Conservation (phyloP, 768 basidiomycete genomes). For the Suillus tomentosus region DNA sequence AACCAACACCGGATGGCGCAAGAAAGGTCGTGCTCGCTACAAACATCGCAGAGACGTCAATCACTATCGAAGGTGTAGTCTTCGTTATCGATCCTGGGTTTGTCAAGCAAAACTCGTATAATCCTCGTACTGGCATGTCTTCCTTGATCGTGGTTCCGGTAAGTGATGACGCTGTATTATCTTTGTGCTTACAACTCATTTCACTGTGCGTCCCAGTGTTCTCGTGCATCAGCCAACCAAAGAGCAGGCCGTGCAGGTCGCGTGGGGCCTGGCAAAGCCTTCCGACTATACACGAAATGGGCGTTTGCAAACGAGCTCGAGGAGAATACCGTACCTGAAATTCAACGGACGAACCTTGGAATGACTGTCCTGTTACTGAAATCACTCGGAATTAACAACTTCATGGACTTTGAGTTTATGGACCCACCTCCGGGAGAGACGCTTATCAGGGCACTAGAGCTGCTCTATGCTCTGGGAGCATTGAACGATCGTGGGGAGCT, state of each 20-base stretch:
- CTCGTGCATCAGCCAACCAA: slow-evolving; percentile 96
- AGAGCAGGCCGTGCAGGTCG: slow-evolving; percentile 96
- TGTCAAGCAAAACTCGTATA: slow-evolving; percentile 99
- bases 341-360: slow-evolving; percentile 96
- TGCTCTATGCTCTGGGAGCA: slow-evolving; percentile 94
- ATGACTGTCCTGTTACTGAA: slow-evolving; percentile 95
- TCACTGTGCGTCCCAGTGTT: slow-evolving; percentile 58
- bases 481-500: slow-evolving; percentile 95
- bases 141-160: slow-evolving; percentile 95
- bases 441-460: slow-evolving; percentile 89
- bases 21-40: slow-evolving; percentile 98
- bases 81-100: slow-evolving; percentile 99
- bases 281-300: slow-evolving; percentile 99
- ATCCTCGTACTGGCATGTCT: slow-evolving; percentile 98
- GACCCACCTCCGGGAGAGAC: slow-evolving; percentile 98
- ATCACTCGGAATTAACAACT: slow-evolving; percentile 96
- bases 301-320: slow-evolving; percentile 95
- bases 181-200: slow-evolving; percentile 6
- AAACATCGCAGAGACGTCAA: slow-evolving; percentile 99
- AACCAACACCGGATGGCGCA: slow-evolving; percentile 95
- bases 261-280: slow-evolving; percentile 96
- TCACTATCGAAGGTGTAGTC: slow-evolving; percentile 98
- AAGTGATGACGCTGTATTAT: slow-evolving; percentile 33
- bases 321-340: slow-evolving; percentile 97
- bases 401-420: slow-evolving; percentile 98